Evolutionary conservation across 2,329 filamentous ascomycete genomes (phyloP).

Genomic region (Verticillium nonalfalfae): DNA sequence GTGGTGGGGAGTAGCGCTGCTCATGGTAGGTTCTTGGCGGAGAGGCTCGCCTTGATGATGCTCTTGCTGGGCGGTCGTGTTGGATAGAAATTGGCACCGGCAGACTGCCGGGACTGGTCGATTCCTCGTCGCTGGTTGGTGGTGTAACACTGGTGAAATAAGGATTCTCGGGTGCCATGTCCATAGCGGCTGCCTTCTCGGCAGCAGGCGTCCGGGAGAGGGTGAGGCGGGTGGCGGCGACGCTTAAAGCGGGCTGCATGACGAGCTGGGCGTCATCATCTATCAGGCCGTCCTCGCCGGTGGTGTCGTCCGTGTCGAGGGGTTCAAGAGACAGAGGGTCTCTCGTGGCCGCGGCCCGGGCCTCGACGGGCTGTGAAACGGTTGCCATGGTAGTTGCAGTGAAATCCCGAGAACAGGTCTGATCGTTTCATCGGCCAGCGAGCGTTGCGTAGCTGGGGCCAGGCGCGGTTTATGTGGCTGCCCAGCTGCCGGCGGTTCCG

Average conservation of each 20-base stretch:
- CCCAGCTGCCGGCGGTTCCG: background rate
- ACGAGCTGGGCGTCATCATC: constrained; percentile 54
- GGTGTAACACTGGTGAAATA: constrained; percentile 19
- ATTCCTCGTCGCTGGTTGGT: background rate
- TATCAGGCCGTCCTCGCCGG: constrained; percentile 26
- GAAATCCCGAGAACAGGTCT: background rate
- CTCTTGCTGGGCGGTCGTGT: background rate
- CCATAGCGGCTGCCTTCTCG: constrained; percentile 52
- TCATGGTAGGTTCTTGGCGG: background rate
- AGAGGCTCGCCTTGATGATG: background rate
- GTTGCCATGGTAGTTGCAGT: background rate
- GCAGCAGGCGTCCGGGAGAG: constrained; percentile 47
- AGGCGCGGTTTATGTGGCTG: background rate
- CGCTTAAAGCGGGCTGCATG: constrained; percentile 53
- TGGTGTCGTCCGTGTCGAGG: constrained; percentile 5
- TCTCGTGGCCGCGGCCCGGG: background rate
- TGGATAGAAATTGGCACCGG: background rate
- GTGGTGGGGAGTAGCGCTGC: background rate
- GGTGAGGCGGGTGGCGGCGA: constrained; percentile 47
- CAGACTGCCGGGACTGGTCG: background rate
- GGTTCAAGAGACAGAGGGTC: background rate
- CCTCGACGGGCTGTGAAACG: background rate
- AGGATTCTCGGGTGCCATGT: constrained; percentile 27
- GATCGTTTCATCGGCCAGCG: background rate
- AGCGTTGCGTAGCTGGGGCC: background rate